Percentiles rank a stretch among this genome's conserved stretches.
phyloP scores from a whole-genome alignment of 306 rosid species.

The Pterocarpus macrocarpus region DNA sequence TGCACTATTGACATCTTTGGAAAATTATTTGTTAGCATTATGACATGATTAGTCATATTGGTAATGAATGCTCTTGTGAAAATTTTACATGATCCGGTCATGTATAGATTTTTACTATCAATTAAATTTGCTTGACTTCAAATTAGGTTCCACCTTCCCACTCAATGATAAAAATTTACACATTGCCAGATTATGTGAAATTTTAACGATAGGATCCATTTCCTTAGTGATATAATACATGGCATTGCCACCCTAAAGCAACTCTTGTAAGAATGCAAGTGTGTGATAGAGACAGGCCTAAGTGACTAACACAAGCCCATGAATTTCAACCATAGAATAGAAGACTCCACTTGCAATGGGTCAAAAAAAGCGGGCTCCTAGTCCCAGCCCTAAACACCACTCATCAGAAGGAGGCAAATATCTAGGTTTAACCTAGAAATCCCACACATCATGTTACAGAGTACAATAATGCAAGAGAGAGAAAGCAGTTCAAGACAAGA shows the following conservation, averaged over 20 bases:
- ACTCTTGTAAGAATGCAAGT: not conserved
- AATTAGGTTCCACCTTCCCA: no score
- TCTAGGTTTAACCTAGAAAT: no score
- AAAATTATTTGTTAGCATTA: constrained; percentile 16
- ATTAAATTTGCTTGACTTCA: no score
- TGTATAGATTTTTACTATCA: no score
- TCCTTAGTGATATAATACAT: not conserved
- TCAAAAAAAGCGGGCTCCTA: constrained; percentile 16
- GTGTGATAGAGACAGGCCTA: constrained; percentile 4
- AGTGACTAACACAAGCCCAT: not conserved
- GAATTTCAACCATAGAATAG: not conserved
- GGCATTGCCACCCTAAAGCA: not conserved
- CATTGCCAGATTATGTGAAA: no score
- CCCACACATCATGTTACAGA: not conserved
- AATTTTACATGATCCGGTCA: no score
- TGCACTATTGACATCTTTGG: not conserved
- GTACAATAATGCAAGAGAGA: constrained; percentile 59
- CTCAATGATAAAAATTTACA: no score
- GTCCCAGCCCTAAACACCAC: constrained; percentile 12
- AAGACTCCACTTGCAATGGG: not conserved
- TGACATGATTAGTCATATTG: not conserved
- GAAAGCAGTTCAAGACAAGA: constrained; percentile 36
- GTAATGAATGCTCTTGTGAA: no score
- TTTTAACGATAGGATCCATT: no score
- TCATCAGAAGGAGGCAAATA: no score